Evolutionary conservation across 345 rosid species (phyloP).

Genomic region (Moricandia moricandioides): DNA sequence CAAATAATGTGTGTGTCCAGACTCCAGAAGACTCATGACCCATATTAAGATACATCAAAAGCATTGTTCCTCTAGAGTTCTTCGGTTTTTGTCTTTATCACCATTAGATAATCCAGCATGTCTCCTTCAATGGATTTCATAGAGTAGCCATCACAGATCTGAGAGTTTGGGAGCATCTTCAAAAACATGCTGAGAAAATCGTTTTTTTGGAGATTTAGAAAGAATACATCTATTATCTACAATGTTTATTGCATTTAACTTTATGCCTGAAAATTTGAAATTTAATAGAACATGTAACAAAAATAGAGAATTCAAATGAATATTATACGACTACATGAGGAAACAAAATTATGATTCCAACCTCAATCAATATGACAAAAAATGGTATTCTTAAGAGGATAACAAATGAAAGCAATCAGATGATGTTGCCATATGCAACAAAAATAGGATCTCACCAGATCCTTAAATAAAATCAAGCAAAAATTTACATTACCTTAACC

Average conservation of each 20-base stretch:
- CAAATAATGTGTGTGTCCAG: too few species aligned
- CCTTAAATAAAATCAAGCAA: neutral
- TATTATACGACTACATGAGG: neutral
- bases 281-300: neutral
- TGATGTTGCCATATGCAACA: neutral
- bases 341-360: neutral
- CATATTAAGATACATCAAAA: too few species aligned
- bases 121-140: too few species aligned
- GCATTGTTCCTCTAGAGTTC: too few species aligned
- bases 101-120: neutral
- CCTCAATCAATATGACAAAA: neutral
- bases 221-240: too few species aligned
- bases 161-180: neutral
- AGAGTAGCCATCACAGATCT: too few species aligned
- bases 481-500: neutral
- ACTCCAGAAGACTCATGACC: too few species aligned
- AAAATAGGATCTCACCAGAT: too few species aligned
- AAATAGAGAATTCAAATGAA: neutral
- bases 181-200: neutral
- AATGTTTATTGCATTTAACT: too few species aligned
- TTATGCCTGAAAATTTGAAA: too few species aligned
- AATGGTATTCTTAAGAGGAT: neutral
- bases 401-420: too few species aligned
- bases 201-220: neutral
- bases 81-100: too few species aligned